These are phyloP conservation scores for Sclerotinia subarctica DNA, from an alignment of 2,329 filamentous ascomycete species.

Conservation along the genomic window DNA sequence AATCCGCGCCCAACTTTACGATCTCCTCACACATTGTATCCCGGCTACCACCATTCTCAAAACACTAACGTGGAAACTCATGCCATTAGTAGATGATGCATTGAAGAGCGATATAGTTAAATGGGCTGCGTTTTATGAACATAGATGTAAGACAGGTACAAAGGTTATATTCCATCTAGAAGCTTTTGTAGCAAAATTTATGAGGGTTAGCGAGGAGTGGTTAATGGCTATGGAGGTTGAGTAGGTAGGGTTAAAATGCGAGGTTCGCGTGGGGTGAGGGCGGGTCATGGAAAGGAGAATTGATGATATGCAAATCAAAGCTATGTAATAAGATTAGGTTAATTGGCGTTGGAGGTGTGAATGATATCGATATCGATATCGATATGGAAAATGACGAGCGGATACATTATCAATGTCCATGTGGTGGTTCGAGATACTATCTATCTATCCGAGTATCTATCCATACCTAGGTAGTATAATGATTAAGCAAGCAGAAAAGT, in stretches of 20 bases:
- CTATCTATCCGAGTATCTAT: not conserved
- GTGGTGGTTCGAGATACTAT: not conserved
- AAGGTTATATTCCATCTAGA: conserved; percentile 99
- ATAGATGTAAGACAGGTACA: conserved; percentile 83
- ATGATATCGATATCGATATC: no score
- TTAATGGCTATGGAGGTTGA: conserved; percentile 79
- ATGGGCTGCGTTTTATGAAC: conserved; percentile 97
- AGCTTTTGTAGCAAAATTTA: conserved; percentile 97
- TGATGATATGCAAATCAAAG: not conserved
- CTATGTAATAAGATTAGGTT: no score
- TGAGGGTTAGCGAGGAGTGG: conserved; percentile 92
- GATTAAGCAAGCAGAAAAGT: no score
- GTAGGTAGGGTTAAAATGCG: not conserved
- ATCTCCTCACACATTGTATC: conserved; percentile 95
- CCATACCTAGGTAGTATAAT: no score
- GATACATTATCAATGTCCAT: not conserved
- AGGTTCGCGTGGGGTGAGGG: no score
- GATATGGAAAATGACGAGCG: not conserved
- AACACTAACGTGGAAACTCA: conserved; percentile 89
- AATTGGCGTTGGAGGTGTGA: conserved; percentile 2
- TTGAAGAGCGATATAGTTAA: conserved; percentile 89
- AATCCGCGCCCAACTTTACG: conserved; percentile 92
- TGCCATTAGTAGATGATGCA: conserved; percentile 80
- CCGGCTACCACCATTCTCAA: conserved; percentile 92
- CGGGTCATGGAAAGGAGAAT: not conserved